phyloP scores from a whole-genome alignment of 345 rosid species.

The Eucalyptus lansdowneana region DNA sequence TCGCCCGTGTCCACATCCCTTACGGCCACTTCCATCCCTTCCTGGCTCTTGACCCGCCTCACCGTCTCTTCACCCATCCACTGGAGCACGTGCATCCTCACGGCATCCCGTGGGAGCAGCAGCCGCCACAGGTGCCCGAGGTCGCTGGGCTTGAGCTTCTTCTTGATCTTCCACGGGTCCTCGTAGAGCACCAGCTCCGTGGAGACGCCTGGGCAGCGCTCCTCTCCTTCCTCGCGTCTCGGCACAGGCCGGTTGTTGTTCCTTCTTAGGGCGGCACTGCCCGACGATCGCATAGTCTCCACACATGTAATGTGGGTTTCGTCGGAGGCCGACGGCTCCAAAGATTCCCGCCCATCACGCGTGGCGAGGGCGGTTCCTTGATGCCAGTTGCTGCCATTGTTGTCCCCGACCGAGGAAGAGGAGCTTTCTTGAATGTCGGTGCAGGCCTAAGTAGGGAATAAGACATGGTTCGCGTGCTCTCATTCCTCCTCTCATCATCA shows the following conservation, averaged over 20 bases:
- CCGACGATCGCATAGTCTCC: background rate
- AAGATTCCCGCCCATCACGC: background rate
- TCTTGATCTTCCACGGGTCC: background rate
- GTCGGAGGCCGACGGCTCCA: background rate
- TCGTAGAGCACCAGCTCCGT: background rate
- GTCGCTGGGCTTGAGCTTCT: background rate
- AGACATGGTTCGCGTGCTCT: background rate
- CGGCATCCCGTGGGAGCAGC: background rate
- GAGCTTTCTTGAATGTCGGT: background rate
- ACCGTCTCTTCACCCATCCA: background rate
- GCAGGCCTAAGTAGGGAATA: background rate
- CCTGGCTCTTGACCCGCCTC: background rate
- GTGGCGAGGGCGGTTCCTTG: background rate
- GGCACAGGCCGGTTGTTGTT: background rate
- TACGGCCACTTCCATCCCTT: background rate
- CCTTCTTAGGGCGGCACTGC: background rate
- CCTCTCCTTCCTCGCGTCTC: background rate
- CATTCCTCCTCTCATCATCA: background rate
- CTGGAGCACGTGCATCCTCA: background rate
- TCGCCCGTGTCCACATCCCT: background rate
- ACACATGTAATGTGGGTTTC: background rate
- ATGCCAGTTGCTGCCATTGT: background rate
- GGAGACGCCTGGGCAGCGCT: background rate
- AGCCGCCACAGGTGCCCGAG: background rate
- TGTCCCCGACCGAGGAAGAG: background rate